Evolutionary conservation across 225 moss, liverwort and hornwort genomes (phyloP).

Genomic region (Pseudisothecium myosuroides): DNA sequence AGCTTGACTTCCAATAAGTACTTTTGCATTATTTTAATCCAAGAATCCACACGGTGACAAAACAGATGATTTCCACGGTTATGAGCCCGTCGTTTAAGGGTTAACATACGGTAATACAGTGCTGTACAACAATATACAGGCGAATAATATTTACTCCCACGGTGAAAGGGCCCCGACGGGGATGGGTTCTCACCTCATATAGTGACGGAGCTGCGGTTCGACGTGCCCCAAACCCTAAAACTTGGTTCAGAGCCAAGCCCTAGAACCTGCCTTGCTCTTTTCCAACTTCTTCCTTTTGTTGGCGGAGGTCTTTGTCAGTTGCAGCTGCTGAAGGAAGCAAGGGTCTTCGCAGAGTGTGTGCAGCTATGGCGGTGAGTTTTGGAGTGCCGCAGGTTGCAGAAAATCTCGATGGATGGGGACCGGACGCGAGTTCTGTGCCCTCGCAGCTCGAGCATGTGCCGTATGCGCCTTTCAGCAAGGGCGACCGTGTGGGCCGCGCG

Average conservation of each 20-base stretch:
- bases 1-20: no score
- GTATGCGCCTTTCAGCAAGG: constrained; percentile 96
- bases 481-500: constrained; percentile 84
- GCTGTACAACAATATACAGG: no score
- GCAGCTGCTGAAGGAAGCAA: neutral
- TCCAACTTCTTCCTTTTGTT: neutral
- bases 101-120: no score
- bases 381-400: constrained; percentile 88
- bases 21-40: no score
- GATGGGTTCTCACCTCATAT: neutral
- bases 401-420: constrained; percentile 95
- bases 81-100: no score
- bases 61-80: no score
- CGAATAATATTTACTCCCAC: neutral
- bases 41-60: no score
- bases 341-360: neutral
- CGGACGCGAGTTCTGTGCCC: constrained; percentile 76
- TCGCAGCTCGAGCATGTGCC: constrained; percentile 82
- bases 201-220: neutral
- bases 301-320: neutral
- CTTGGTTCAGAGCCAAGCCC: neutral
- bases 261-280: neutral
- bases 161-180: neutral
- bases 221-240: neutral
- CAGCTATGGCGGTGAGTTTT: constrained; percentile 36